phyloP scores from a whole-genome alignment of 768 basidiomycete genomes.

The Hygrophorus pudorinus region DNA sequence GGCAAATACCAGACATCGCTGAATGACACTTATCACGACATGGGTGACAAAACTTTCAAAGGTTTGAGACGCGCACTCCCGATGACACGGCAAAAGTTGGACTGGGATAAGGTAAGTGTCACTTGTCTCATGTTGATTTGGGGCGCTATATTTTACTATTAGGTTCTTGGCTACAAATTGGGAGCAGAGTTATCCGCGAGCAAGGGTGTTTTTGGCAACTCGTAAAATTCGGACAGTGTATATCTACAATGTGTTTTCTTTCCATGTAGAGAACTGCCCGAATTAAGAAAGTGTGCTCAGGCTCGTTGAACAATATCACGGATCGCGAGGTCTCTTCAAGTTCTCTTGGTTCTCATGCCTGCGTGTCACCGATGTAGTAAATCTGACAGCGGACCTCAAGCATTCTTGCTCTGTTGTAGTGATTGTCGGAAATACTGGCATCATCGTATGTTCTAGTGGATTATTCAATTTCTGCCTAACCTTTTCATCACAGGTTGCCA shows the following conservation, averaged over 20 bases:
- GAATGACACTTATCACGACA: conserved; percentile 75
- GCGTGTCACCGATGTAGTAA: conserved; percentile 17
- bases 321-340: too few relatives aligned
- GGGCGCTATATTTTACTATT: not conserved
- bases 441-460: conserved; percentile 14
- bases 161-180: conserved; percentile 26
- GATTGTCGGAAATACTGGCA: conserved; percentile 26
- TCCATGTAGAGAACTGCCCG: not conserved
- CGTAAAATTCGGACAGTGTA: conserved; percentile 7
- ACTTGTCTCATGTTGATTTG: not conserved
- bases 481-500: conserved; percentile 3
- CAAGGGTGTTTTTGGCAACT: conserved; percentile 17
- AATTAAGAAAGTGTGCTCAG: not conserved
- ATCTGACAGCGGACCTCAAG: conserved; percentile 15
- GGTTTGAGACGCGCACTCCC: conserved; percentile 84
- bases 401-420: conserved; percentile 24
- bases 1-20: conserved; percentile 69
- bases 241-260: not conserved
- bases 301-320: not conserved
- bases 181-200: conserved; percentile 40
- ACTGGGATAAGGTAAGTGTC: conserved; percentile 80
- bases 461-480: not conserved
- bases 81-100: conserved; percentile 85
- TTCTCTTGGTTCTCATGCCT: conserved; percentile 38
- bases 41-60: conserved; percentile 93